Base-by-base conservation (phyloP, 768 basidiomycete genomes). In the Pholiota conissans region DNA sequence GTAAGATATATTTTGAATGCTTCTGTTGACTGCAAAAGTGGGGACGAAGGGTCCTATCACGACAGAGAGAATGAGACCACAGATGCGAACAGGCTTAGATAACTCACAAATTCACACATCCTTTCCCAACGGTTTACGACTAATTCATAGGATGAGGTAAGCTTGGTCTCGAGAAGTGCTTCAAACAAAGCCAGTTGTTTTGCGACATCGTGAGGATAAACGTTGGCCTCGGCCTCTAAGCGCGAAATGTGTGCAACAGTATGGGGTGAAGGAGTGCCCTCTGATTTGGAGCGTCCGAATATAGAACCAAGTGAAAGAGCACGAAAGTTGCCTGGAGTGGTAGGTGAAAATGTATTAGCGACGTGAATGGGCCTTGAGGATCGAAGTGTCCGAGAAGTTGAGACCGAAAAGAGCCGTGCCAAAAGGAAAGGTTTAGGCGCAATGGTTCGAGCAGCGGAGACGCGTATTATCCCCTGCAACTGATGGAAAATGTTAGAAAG, bases 81-180 rank as follows among this genome's bases (percentile, higher is more conserved):
- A 59, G 46, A 48, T 50, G 49, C 57, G 28, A 18, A 34, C 22
- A 49, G 39, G 29, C 27, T 24, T 46, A 10, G 13, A 10, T 34
- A 34, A 84, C 90, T 63, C 74, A 93, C 92, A 67, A 88, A 91
- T 80, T 93, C 89, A 65, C 83, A 83, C 81, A 87, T 85, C 62
- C 86, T 79, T 68, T 94, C 91, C 91, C 92, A 94, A 55, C 91
- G 83, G 65, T 76, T 84, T 56, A 91, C 84, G 55, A 93, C 74
- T 22, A 89, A 74, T 57, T 91, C 86, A 69, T 87, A 87, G 0
- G 84, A 91, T 11, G 85, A 79, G 55, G 82, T 84, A 30, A 87
- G 74, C 50, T 84, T 82, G 0, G 88, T 88, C 0, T 83, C 82
- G 20, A 82, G 63, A 27, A 94, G 74, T 16, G 87, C 91, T 22